Base-by-base conservation (phyloP, 148 eudicot species). In the Nepenthes mirabilis region DNA sequence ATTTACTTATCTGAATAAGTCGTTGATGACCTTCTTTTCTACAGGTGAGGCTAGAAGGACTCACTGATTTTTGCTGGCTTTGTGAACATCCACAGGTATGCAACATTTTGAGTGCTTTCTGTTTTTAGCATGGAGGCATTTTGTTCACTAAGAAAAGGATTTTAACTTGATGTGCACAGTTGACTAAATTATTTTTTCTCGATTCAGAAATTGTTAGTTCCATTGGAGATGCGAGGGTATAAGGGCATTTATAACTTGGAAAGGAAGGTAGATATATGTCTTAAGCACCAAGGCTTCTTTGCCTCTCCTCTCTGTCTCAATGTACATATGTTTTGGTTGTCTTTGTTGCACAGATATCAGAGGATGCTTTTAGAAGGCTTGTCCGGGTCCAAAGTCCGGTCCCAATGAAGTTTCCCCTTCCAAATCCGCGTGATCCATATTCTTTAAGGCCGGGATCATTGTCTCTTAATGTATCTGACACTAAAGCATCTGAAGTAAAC, bases 201-300 rank as follows among this genome's bases (percentile, higher is more conserved):
- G 33, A 4, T 68, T 73, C 84, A 87, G 95, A 82, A 62, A 67
- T 64, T 87, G 64, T 40, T 56, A 50, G 70, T 74, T 60, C 95
- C 90, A 55, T 60, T 84, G 49, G 82, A 84, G 67, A 84, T 82
- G 95, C 77, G 95, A 23, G 95, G 95, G 43, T 75, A 51, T 67
- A 81, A 82, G 60, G 90, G 90, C 53, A 82, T 87, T 34, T 87
- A 84, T 76, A 74, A 87, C 60, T 56, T 87, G 74, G 90, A 87
- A 52, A 72, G 68, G 33, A 87, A 75, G 95, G 95, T 84, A 66
- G 1, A 59, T 35, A 7, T 54, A 2, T 4, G 3, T 49, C 23
- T 47, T 65, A 11, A 13, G 9, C 47, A 23, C 54, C 2, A 45
- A 52, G 56, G 11, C 40, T 32, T 33, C 5, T 10, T 62, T 56